Base-by-base conservation (phyloP, 129 eudicot genomes). In the Lactuca sativa region DNA sequence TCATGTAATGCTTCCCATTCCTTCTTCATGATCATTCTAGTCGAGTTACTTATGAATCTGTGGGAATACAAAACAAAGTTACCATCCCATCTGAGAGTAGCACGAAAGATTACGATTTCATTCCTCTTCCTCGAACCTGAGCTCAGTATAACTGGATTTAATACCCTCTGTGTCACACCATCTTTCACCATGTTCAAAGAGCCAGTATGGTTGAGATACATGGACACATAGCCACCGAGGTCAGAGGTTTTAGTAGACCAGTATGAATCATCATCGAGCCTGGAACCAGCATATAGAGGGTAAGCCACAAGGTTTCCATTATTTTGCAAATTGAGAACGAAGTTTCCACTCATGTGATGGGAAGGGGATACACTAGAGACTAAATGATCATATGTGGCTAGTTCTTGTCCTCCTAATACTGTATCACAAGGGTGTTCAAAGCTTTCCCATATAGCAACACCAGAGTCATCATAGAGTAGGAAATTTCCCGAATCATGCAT, bases 401-500 rank as follows among this genome's bases (percentile, higher is more conserved):
- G 59, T 62, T 11, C 7, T 72, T 74, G 84, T 15, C 80, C 84
- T 44, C 73, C 77, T 69, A 80, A 58, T 56, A 80, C 36, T 14
- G 84, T 80, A 55, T 80, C 84, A 7, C 65, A 63, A 8, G 77
- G 84, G 60, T 21, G 1, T 69, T 13, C 47, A 56, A 69, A 74
- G 53, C 75, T 74, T 62, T 78, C 59, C 82, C 82, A 78, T 37
- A 71, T 49, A 44, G 58, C 64, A 6, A 0, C 3, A 44, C 14
- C 3, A 14, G 64, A 54, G 21, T 47, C 34, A 44, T 64, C 18
- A 21, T 63, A 62, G 5, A 74, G 53, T 36, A 70, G 77, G 74
- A 80, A 74, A 18, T 74, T 80, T 57, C 84, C 84, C 59, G 84
- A 63, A 70, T 80, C 74, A 31, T 47, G 61, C 77, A 74, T 41